Conservation (phyloP, 169 alveolate species). For the Pseudocohnilembus persalinus region DNA sequence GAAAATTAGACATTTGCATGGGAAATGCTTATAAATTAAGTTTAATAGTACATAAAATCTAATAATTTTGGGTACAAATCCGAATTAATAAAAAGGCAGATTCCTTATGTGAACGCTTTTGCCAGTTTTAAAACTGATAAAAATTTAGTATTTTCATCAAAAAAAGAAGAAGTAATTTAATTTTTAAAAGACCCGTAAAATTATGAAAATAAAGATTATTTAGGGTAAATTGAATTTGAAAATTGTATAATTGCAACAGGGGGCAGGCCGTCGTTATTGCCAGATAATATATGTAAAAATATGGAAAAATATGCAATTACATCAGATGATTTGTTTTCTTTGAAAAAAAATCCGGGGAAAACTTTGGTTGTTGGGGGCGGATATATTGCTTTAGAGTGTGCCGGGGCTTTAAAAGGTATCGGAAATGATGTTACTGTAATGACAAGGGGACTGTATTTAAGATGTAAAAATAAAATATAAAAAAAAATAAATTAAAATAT, state of each 20-base stretch:
- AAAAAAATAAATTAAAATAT: not conserved
- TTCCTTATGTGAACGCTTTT: slow-evolving; percentile 54
- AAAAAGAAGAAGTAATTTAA: slow-evolving; percentile 41
- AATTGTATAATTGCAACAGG: slow-evolving; percentile 73
- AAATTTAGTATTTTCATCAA: slow-evolving; percentile 26
- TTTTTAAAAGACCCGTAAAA: slow-evolving; percentile 50
- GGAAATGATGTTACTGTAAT: slow-evolving; percentile 76
- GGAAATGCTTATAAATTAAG: slow-evolving; percentile 56
- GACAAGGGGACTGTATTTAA: slow-evolving; percentile 69
- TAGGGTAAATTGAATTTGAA: slow-evolving; percentile 57
- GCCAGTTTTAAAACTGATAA: slow-evolving; percentile 43
- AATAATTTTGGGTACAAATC: slow-evolving; percentile 73
- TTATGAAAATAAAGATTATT: slow-evolving; percentile 38
- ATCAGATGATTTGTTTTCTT: slow-evolving; percentile 75
- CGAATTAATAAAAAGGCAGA: slow-evolving; percentile 51
- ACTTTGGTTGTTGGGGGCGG: slow-evolving; percentile 85
- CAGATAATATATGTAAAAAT: slow-evolving; percentile 32
- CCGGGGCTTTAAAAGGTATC: slow-evolving; percentile 70
- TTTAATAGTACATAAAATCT: slow-evolving; percentile 68
- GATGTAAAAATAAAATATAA: slow-evolving; percentile 33
- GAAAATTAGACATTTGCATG: slow-evolving; percentile 45
- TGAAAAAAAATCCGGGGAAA: slow-evolving; percentile 76
- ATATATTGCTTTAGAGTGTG: slow-evolving; percentile 83
- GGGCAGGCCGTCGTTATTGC: slow-evolving; percentile 67
- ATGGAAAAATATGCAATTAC: slow-evolving; percentile 67